phyloP scores from a whole-genome alignment of 176 grass and related monocot species.

The Oryza brachyantha region DNA sequence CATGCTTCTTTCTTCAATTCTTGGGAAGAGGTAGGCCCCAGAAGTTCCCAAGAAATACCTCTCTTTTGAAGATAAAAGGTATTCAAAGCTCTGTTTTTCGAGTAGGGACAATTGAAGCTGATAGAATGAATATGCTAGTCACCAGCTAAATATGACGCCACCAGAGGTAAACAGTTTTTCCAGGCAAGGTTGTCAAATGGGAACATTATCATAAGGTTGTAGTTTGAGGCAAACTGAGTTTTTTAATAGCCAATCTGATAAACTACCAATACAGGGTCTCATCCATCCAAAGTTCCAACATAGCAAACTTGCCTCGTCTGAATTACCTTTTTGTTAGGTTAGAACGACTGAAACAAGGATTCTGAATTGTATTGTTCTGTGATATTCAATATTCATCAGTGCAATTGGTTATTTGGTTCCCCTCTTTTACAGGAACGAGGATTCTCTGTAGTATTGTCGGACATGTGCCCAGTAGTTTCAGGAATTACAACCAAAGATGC shows the following conservation, averaged over 20 bases:
- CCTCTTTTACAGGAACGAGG: conserved; percentile 49
- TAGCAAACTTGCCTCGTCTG: background rate
- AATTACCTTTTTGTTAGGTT: background rate
- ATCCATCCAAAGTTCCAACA: background rate
- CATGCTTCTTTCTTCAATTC: background rate
- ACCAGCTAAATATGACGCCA: background rate
- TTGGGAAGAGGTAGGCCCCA: background rate
- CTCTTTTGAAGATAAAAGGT: background rate
- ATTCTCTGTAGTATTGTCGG: conserved; percentile 84
- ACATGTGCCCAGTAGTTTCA: conserved; percentile 90
- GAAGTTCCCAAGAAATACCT: background rate
- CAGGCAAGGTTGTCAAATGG: background rate
- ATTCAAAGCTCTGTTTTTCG: background rate
- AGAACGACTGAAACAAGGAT: background rate
- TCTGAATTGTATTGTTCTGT: background rate
- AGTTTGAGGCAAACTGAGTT: background rate
- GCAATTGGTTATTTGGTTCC: background rate
- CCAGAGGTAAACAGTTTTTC: background rate
- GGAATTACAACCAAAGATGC: conserved; percentile 86
- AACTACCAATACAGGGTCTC: background rate
- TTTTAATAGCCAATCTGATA: background rate
- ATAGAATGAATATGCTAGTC: background rate
- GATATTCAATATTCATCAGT: background rate
- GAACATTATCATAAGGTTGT: background rate
- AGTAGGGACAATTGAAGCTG: background rate